Percentiles rank a stretch among this genome's conserved stretches.
phyloP scores from a whole-genome alignment of 257 asterid species.

The Solanum tacnaense region DNA sequence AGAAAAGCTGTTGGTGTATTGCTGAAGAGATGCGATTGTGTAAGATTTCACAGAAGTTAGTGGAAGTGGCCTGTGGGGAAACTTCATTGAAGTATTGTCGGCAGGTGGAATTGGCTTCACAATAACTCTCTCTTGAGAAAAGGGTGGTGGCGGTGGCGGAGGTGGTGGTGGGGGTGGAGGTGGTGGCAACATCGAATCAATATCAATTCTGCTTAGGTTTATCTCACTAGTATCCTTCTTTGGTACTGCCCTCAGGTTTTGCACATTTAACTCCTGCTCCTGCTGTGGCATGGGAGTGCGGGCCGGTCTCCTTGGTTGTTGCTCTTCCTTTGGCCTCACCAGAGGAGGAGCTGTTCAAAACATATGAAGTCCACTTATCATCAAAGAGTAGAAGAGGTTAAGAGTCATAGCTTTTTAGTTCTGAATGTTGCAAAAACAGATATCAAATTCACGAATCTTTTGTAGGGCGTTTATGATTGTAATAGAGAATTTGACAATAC shows the following conservation, averaged over 20 bases:
- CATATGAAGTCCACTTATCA: neutral
- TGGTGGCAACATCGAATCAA: constrained; percentile 48
- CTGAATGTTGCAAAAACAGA: neutral
- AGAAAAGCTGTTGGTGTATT: constrained; percentile 79
- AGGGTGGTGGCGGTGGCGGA: constrained; percentile 35
- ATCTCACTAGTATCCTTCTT: constrained; percentile 37
- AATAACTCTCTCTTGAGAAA: constrained; percentile 40
- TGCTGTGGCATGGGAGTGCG: constrained; percentile 43
- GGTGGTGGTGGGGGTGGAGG: neutral
- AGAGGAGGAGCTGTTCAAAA: constrained; percentile 45
- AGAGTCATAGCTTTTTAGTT: neutral
- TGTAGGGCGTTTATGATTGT: neutral
- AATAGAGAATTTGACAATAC: neutral
- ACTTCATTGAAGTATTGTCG: constrained; percentile 24
- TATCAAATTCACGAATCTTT: neutral
- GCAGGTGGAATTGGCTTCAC: constrained; percentile 43
- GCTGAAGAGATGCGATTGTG: constrained; percentile 90
- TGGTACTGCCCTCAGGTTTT: constrained; percentile 41
- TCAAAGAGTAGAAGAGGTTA: neutral
- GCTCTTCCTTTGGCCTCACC: constrained; percentile 57
- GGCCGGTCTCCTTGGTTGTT: constrained; percentile 28
- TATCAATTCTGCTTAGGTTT: constrained; percentile 62
- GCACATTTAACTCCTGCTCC: constrained; percentile 36
- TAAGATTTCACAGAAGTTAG: constrained; percentile 64
- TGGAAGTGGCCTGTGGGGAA: constrained; percentile 31